These are phyloP conservation scores for Marasmius sp. DNA, from an alignment of 1,284 basidiomycete species.

Conservation along the genomic window DNA sequence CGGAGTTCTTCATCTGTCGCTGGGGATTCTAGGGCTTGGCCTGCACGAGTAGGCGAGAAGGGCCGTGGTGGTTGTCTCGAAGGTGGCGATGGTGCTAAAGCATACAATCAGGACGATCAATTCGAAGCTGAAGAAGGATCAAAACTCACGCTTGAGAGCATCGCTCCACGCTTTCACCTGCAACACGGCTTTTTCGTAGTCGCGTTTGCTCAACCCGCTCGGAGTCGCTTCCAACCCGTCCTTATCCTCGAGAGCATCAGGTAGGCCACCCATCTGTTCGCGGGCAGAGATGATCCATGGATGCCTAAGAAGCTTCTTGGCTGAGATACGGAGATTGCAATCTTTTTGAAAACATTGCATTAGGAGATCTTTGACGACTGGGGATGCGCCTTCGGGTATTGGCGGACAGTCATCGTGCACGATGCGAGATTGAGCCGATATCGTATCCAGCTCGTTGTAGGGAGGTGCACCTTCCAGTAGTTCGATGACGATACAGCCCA, in stretches of 20 bases:
- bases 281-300: conserved; percentile 93
- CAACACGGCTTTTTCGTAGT: conserved; percentile 91
- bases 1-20: background rate
- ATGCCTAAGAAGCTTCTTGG: conserved; percentile 89
- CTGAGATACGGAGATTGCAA: conserved; percentile 89
- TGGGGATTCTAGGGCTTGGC: too few species aligned
- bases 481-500: conserved; percentile 97
- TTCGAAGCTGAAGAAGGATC: background rate
- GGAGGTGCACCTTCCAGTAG: conserved; percentile 95
- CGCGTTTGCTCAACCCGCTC: conserved; percentile 70
- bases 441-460: conserved; percentile 93
- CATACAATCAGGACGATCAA: conserved; percentile 2
- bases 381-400: conserved; percentile 91
- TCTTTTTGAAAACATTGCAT: conserved; percentile 99
- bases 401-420: conserved; percentile 97
- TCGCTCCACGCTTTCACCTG: conserved; percentile 99
- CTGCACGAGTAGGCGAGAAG: too few species aligned
- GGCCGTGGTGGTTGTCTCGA: conserved; percentile 50
- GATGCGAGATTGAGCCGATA: conserved; percentile 97
- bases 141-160: conserved; percentile 80
- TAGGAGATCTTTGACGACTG: conserved; percentile 94
- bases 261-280: conserved; percentile 62
- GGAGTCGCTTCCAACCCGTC: conserved; percentile 16
- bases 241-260: conserved; percentile 29
- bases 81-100: conserved; percentile 55